These are phyloP conservation scores for Globisporangium middletonii DNA, from an alignment of 352 stramenopile genomes.

Conservation along the genomic window DNA sequence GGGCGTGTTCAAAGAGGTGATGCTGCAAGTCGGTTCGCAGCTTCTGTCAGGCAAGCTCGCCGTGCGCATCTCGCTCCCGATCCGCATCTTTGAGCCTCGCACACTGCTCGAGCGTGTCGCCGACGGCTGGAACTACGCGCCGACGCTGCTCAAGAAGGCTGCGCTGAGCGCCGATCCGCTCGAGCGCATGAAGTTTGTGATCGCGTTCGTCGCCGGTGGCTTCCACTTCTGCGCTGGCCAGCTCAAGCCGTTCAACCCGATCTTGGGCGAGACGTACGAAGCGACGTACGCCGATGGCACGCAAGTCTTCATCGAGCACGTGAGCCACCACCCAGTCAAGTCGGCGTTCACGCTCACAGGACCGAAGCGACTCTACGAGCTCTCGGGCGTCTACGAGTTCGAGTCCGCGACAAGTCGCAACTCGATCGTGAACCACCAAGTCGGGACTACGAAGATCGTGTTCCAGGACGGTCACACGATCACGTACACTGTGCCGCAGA, in stretches of 20 bases:
- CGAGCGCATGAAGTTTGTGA: constrained; percentile 66
- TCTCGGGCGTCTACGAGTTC: constrained; percentile 65
- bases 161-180: constrained; percentile 43
- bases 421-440: constrained; percentile 63
- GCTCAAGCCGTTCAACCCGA: constrained; percentile 79
- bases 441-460: constrained; percentile 28
- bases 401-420: constrained; percentile 64
- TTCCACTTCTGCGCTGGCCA: constrained; percentile 71
- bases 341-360: constrained; percentile 51
- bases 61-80: constrained; percentile 66
- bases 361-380: constrained; percentile 38
- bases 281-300: constrained; percentile 66
- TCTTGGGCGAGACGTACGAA: constrained; percentile 75
- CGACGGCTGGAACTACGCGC: constrained; percentile 71
- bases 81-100: constrained; percentile 70
- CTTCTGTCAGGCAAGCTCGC: constrained; percentile 61
- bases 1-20: constrained; percentile 75
- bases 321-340: constrained; percentile 64
- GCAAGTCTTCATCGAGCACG: constrained; percentile 63
- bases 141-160: constrained; percentile 69
- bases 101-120: constrained; percentile 70
- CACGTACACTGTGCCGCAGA: constrained; percentile 65
- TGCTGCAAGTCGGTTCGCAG: constrained; percentile 68
- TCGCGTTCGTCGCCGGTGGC: constrained; percentile 59
- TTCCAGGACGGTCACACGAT: constrained; percentile 53